Conservation (phyloP, 2,329 filamentous ascomycete species). For the Rhynchosporium agropyri region DNA sequence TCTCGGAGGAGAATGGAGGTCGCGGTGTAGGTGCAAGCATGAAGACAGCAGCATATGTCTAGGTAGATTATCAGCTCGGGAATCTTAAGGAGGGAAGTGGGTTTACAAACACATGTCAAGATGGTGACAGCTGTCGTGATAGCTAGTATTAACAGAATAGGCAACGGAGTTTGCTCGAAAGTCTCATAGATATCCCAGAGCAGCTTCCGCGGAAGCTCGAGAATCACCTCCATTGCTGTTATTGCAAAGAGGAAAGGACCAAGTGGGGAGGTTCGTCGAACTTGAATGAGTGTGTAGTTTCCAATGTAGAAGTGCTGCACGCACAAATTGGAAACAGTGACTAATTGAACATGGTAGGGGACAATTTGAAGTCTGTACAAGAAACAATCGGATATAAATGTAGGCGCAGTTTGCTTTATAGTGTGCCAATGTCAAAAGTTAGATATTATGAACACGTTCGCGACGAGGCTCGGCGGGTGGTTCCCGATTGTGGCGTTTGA, state of each 20-base stretch:
- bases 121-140: conserved; percentile 22
- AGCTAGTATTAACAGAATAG: conserved; percentile 22
- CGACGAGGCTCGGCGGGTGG: conserved; percentile 22
- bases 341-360: conserved; percentile 25
- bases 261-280: conserved; percentile 8
- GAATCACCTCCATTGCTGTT: conserved; percentile 25
- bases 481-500: conserved; percentile 22
- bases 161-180: conserved; percentile 19
- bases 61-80: conserved; percentile 11
- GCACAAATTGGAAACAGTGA: conserved; percentile 7
- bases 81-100: background rate
- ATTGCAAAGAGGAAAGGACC: background rate
- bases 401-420: conserved; percentile 15
- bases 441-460: conserved; percentile 33
- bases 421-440: background rate
- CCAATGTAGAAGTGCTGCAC: conserved; percentile 23
- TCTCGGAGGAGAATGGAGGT: conserved; percentile 73
- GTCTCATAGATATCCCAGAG: conserved; percentile 20
- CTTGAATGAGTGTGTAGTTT: conserved; percentile 14
- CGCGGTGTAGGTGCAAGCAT: conserved; percentile 82
- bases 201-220: conserved; percentile 26
- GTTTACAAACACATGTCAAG: conserved; percentile 22
- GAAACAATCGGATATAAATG: conserved; percentile 19
- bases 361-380: conserved; percentile 19
- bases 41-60: conserved; percentile 71